A percentile compares a stretch with the other conserved stretches of the same genome.
phyloP scores from a whole-genome alignment of 257 asterid species.

The Henckelia pumila region DNA sequence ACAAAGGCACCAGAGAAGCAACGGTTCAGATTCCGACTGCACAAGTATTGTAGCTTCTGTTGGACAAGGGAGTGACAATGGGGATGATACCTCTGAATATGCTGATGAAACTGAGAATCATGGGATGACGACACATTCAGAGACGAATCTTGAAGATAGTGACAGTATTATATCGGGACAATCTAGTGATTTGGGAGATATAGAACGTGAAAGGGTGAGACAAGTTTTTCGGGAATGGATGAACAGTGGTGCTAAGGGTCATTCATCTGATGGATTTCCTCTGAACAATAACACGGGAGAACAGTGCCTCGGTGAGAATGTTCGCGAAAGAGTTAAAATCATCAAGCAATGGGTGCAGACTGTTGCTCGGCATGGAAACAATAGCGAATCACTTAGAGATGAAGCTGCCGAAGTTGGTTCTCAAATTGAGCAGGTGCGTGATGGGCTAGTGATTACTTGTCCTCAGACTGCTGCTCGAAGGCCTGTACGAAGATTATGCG shows the following conservation, averaged over 20 bases:
- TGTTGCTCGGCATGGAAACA: conserved; percentile 39
- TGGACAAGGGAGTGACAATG: conserved; percentile 28
- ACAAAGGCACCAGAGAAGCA: conserved; percentile 26
- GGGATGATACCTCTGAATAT: conserved; percentile 24
- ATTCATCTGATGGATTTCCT: conserved; percentile 32
- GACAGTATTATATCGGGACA: conserved; percentile 56
- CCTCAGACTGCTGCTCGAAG: conserved; percentile 47
- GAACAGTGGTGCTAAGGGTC: conserved; percentile 45
- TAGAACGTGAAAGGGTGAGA: conserved; percentile 75
- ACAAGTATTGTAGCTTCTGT: conserved; percentile 23
- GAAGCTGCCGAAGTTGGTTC: conserved; percentile 43
- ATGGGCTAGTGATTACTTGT: conserved; percentile 36
- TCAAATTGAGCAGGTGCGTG: conserved; percentile 48
- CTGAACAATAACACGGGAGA: conserved; percentile 34
- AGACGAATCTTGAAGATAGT: conserved; percentile 46
- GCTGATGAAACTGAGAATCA: conserved; percentile 42
- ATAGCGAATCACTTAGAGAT: conserved; percentile 38
- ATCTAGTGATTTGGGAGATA: conserved; percentile 67
- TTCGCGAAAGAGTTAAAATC: conserved; percentile 54
- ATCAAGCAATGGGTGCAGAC: conserved; percentile 54
- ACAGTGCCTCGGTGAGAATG: conserved; percentile 52
- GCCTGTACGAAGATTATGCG: conserved; percentile 67
- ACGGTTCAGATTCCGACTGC: conserved; percentile 24
- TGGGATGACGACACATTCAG: conserved; percentile 32
- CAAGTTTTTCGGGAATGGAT: conserved; percentile 77